Evolutionary conservation across 1,284 basidiomycete genomes (phyloP).

Genomic region (Cutaneotrichosporon sp.): DNA sequence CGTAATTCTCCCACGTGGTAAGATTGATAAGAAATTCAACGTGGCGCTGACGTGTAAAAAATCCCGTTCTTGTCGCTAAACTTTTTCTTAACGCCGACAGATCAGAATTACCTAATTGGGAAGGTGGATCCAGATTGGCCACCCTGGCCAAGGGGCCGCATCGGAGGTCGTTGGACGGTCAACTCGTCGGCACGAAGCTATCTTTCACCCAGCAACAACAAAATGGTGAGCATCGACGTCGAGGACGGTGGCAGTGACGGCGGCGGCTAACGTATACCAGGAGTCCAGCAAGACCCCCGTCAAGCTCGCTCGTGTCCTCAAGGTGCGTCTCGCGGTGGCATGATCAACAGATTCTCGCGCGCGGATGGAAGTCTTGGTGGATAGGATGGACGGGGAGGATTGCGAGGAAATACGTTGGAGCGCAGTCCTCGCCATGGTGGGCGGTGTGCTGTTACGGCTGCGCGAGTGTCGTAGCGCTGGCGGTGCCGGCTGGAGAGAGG

Average conservation of each 20-base stretch:
- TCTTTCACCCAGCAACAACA: constrained; percentile 28
- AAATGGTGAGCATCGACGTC: constrained; percentile 30
- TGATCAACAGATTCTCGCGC: neutral
- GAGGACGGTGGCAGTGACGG: neutral
- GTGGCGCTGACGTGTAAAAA: neutral
- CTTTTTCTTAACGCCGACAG: neutral
- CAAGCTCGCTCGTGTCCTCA: constrained; percentile 93
- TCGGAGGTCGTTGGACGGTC: constrained; percentile 1
- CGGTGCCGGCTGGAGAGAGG: neutral
- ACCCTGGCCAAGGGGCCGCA: no score
- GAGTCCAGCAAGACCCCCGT: constrained; percentile 74
- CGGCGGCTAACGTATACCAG: constrained; percentile 11
- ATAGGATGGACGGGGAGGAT: neutral
- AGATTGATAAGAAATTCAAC: neutral
- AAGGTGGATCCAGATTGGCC: no score
- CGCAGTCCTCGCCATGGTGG: neutral
- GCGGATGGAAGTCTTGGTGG: neutral
- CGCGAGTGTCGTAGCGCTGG: neutral
- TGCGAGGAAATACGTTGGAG: neutral
- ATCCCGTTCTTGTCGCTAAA: neutral
- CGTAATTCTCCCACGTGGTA: neutral
- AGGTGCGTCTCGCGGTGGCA: constrained; percentile 12
- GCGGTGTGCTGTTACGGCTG: neutral
- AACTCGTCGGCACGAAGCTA: neutral
- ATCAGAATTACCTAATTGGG: neutral